Conservation (phyloP, 805 yeast species). For the Metschnikowia drakensbergensis region DNA sequence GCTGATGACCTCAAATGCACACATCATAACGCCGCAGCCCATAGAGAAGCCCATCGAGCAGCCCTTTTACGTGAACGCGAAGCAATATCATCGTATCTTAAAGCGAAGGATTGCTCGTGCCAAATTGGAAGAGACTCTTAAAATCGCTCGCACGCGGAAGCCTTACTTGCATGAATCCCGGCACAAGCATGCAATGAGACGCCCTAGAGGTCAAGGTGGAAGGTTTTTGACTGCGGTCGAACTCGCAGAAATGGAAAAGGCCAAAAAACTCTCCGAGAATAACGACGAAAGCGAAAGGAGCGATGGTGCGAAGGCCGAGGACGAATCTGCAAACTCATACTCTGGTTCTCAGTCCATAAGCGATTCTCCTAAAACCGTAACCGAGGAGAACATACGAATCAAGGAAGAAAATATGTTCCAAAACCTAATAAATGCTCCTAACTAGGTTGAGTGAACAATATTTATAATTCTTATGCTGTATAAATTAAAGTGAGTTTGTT, state of each 20-base stretch:
- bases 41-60: slow-evolving; percentile 51
- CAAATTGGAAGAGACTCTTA: slow-evolving; percentile 80
- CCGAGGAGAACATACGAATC: not conserved
- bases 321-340: slow-evolving; percentile 3
- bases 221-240: slow-evolving; percentile 90
- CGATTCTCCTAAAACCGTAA: not conserved
- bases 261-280: slow-evolving; percentile 37
- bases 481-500: not conserved
- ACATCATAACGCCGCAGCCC: slow-evolving; percentile 10
- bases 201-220: slow-evolving; percentile 99
- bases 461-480: not conserved
- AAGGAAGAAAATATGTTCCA: slow-evolving; percentile 7
- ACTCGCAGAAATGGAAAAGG: slow-evolving; percentile 42
- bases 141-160: slow-evolving; percentile 83
- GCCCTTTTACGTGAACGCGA: slow-evolving; percentile 96
- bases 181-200: slow-evolving; percentile 98
- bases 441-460: not conserved
- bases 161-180: slow-evolving; percentile 96
- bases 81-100: slow-evolving; percentile 91
- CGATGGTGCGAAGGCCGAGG: slow-evolving; percentile 3
- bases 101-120: slow-evolving; percentile 94
- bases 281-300: slow-evolving; percentile 7
- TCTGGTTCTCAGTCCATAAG: slow-evolving; percentile 1
- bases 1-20: slow-evolving; percentile 9
- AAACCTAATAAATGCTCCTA: slow-evolving; percentile 5